A percentile compares a stretch with the other conserved stretches of the same genome.
Conservation (phyloP, 2,329 filamentous ascomycete genomes). For the Septoria linicola region DNA sequence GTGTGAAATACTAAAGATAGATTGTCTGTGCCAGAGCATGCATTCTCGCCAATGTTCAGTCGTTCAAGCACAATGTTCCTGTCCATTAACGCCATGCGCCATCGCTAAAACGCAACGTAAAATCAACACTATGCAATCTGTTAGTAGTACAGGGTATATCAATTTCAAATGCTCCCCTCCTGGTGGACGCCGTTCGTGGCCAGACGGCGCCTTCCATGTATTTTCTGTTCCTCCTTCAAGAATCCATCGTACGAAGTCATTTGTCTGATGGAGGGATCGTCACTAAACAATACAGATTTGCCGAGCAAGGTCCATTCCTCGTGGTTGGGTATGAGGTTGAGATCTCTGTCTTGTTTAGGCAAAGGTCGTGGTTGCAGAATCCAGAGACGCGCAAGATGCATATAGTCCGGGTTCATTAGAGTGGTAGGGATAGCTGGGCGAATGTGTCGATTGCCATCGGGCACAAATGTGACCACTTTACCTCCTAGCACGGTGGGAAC, state of each 20-base stretch:
- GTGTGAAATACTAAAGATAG: no score
- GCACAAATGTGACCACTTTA: constrained; percentile 36
- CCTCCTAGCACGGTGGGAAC: constrained; percentile 28
- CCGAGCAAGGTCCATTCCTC: constrained; percentile 42
- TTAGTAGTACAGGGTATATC: constrained; percentile 22
- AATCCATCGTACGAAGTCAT: constrained; percentile 26
- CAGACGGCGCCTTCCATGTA: constrained; percentile 23
- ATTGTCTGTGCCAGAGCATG: no score
- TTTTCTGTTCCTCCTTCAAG: constrained; percentile 24
- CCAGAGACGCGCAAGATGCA: constrained; percentile 40
- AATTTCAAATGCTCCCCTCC: constrained; percentile 5
- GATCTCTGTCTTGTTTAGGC: constrained; percentile 3
- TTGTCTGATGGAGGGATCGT: constrained; percentile 33
- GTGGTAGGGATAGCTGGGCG: constrained; percentile 33
- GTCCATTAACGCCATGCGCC: no score
- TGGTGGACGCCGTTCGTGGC: constrained; percentile 7
- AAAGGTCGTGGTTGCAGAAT: constrained; percentile 38
- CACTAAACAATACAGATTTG: constrained; percentile 45
- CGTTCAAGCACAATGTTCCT: no score
- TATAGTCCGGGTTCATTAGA: constrained; percentile 35
- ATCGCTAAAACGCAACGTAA: no score
- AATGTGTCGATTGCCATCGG: constrained; percentile 25
- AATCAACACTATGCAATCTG: constrained; percentile 1
- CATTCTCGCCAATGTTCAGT: no score
- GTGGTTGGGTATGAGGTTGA: constrained; percentile 9